Evolutionary conservation across 1,139 yeast genomes (phyloP), one percentile per base, ranked within the genome.

Genomic region (Candida tetrigidarum): DNA sequence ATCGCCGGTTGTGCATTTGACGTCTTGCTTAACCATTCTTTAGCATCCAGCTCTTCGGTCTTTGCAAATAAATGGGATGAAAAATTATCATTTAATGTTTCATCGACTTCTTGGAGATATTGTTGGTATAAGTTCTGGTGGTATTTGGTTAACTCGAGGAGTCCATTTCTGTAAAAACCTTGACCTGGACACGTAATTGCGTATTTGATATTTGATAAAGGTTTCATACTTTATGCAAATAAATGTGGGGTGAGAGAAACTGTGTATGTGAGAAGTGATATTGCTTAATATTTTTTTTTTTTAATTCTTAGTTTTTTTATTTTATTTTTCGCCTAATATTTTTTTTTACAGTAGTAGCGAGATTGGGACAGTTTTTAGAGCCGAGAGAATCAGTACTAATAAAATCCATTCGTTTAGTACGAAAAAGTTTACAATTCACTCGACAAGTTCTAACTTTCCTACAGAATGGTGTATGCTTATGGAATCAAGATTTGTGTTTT

Each of bases 1-100:
- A 83, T 78, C 27, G 85, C 80, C 1, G 87, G 87, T 63, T 83
- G 88, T 12, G 86, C 85, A 55, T 78, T 74, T 37, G 77, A 62
- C 1, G 87, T 81, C 16, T 59, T 55, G 61, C 51, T 35, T 19
- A 66, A 43, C 65, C 67, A 65, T 25, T 46, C 25, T 16, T 39
- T 38, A 2, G 50, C 49, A 35, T 43, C 41, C 5, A 9, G 11
- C 4, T 47, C 49, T 5, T 49, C 43, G 10, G 44, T 46, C 16
- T 51, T 47, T 25, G 51, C 43, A 30, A 56, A 52, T 30, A 70
- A 48, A 14, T 60, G 53, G 3, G 50, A 39, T 19, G 74, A 63
- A 58, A 79, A 84, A 5, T 73, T 66, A 15, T 67, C 74, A n/a
- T 73, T 74, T 52, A 92, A 83, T 2, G 85, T 79, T 46, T 82